Conservation (phyloP, 2,329 filamentous ascomycete genomes). For the Furcasterigmium furcatum region DNA sequence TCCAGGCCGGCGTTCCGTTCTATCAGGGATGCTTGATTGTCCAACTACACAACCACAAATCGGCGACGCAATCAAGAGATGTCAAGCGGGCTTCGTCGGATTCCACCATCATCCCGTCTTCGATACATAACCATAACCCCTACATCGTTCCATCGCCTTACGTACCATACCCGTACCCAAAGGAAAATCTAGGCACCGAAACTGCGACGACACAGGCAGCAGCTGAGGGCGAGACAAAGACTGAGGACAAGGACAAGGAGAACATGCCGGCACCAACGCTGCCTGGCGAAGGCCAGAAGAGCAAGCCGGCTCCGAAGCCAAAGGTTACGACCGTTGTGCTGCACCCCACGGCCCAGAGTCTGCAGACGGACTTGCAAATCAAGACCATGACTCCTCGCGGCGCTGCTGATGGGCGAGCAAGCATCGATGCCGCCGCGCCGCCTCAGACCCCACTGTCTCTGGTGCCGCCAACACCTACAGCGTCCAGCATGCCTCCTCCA, state of each 20-base stretch:
- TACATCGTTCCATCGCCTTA: conserved; percentile 88
- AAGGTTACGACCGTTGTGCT: conserved; percentile 77
- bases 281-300: conserved; percentile 40
- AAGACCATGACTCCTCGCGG: conserved; percentile 68
- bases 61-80: conserved; percentile 58
- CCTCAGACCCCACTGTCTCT: conserved; percentile 65
- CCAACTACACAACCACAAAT: conserved; percentile 85
- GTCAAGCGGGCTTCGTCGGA: conserved; percentile 45
- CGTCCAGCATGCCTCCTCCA: conserved; percentile 55
- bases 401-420: conserved; percentile 27
- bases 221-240: conserved; percentile 29
- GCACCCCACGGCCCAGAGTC: conserved; percentile 74
- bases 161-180: conserved; percentile 64
- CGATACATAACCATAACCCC: conserved; percentile 88
- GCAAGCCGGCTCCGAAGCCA: conserved; percentile 49
- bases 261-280: conserved; percentile 52
- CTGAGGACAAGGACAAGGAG: conserved; percentile 51
- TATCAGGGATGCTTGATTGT: conserved; percentile 97
- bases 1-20: conserved; percentile 69
- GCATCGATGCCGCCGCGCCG: conserved; percentile 44
- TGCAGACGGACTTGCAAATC: conserved; percentile 72
- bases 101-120: conserved; percentile 65
- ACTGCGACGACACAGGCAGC: conserved; percentile 14
- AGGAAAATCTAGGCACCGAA: conserved; percentile 28
- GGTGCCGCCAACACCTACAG: conserved; percentile 60